Evolutionary conservation across 257 asterid species (phyloP), one percentile per base, ranked within the genome.

Genomic region (Petrea volubilis): DNA sequence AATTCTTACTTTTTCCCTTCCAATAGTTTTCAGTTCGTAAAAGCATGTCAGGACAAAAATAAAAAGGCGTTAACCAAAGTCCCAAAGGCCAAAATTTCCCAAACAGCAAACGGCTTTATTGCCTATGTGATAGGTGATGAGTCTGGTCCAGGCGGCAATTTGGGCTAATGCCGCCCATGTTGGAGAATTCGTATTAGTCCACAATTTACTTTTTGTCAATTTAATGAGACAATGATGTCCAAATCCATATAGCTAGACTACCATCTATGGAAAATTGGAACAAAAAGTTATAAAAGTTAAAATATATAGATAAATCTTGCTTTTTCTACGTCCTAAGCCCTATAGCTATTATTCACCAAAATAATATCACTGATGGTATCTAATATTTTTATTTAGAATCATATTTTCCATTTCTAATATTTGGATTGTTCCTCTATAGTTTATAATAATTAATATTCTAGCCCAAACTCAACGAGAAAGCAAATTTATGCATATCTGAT

Each of bases 91-190:
- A 40, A 36, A 62, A 10, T 21, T 40, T 62, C 52, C 21, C 13
- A 40, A 62, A 18, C 14, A 52, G 53, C 1, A 7, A 40, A 52
- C n/a, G 17, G 31, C 23, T 52, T 52, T 63, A n/a, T 23, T 63
- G 13, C 14, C 55, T 9, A 41, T 13, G 17, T 63, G 55, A 41
- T 36, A 23, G 43, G 18, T 41, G 56, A n/a, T n/a, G n/a, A n/a
- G n/a, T n/a, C n/a, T 14, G 55, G 68, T 9, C 38, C 60, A 52
- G 31, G 24, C 7, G 24, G 59, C 63, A 57, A 57, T 5, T 25
- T 27, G 25, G 40, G 63, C 21, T 57, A 3, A 28, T 57, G 63
- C 63, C 63, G 40, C 63, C 63, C 63, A 57, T 11, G 63, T 57
- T 57, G 41, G 11, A 5, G 14, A 13, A 13, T 28, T 28, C 1